Evolutionary conservation across 768 basidiomycete genomes (phyloP).

Genomic region (Podaxis pistillaris): DNA sequence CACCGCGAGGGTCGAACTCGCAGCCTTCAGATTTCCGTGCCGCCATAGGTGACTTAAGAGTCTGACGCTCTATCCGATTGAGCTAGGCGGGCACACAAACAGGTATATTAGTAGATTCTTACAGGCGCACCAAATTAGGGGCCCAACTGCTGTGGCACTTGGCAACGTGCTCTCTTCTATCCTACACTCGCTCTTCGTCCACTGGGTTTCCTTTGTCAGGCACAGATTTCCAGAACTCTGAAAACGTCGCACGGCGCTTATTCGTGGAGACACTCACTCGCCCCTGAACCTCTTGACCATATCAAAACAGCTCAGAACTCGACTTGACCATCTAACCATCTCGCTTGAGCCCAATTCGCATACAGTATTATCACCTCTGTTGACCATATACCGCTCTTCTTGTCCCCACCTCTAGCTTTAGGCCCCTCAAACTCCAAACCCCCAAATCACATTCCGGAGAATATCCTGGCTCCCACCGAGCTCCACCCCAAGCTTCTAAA

Average conservation of each 20-base stretch:
- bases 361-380: not conserved
- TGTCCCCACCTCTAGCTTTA: not conserved
- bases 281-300: not conserved
- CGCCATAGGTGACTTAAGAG: slow-evolving; percentile 15
- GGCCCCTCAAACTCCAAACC: not conserved
- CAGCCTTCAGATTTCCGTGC: slow-evolving; percentile 41
- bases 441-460: no score
- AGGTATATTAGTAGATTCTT: fast-evolving
- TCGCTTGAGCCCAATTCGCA: not conserved
- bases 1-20: slow-evolving; percentile 85
- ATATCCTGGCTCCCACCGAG: not conserved
- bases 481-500: not conserved
- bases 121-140: not conserved
- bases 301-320: not conserved
- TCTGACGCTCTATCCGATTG: slow-evolving; percentile 61
- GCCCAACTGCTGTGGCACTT: not conserved
- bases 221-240: not conserved
- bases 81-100: slow-evolving; percentile 23
- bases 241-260: not conserved
- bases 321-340: not conserved
- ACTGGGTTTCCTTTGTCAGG: not conserved
- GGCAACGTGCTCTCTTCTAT: not conserved
- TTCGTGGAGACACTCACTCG: not conserved
- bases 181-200: not conserved
- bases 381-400: not conserved